Percentiles rank a stretch among this genome's conserved stretches.
phyloP scores from a whole-genome alignment of 441 rosid species.

The Melastoma candidum region DNA sequence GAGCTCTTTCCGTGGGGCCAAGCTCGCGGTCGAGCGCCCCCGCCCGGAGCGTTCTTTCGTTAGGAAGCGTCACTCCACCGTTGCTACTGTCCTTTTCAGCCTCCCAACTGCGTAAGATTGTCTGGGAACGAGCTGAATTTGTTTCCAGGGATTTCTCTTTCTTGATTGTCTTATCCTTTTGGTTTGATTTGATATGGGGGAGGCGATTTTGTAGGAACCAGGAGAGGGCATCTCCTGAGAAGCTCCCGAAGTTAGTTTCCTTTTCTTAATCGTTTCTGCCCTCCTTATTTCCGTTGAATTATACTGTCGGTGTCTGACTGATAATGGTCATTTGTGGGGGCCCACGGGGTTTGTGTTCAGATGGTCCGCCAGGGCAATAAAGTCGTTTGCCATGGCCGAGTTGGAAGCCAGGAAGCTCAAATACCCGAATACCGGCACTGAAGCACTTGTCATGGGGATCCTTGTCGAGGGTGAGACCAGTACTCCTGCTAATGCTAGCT shows the following conservation, averaged over 20 bases:
- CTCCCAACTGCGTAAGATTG: slow-evolving; percentile 49
- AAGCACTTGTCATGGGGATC: slow-evolving; percentile 81
- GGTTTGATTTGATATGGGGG: too few relatives aligned
- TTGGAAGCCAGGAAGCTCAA: slow-evolving; percentile 84
- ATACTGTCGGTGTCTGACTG: not conserved
- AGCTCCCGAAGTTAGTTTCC: slow-evolving; percentile 50
- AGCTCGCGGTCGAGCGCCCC: slow-evolving; percentile 26
- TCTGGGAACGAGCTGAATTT: too few relatives aligned
- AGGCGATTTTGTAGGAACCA: slow-evolving; percentile 36
- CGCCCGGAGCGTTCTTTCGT: slow-evolving; percentile 20
- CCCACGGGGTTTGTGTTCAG: slow-evolving; percentile 20
- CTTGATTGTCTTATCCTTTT: too few relatives aligned
- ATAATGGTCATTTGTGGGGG: not conserved
- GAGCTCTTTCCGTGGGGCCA: slow-evolving; percentile 28
- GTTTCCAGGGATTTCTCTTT: too few relatives aligned
- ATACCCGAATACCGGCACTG: slow-evolving; percentile 74
- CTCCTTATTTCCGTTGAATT: not conserved
- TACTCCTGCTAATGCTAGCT: not conserved
- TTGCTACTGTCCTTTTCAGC: slow-evolving; percentile 36
- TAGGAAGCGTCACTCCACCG: slow-evolving; percentile 26
- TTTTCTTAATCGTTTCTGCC: not conserved
- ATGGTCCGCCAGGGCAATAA: slow-evolving; percentile 91
- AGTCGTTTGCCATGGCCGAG: slow-evolving; percentile 67
- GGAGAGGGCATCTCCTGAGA: slow-evolving; percentile 31
- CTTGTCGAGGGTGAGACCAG: slow-evolving; percentile 63